These are phyloP conservation scores for Apiospora hydei DNA, from an alignment of 2,329 filamentous ascomycete species.

Conservation along the genomic window DNA sequence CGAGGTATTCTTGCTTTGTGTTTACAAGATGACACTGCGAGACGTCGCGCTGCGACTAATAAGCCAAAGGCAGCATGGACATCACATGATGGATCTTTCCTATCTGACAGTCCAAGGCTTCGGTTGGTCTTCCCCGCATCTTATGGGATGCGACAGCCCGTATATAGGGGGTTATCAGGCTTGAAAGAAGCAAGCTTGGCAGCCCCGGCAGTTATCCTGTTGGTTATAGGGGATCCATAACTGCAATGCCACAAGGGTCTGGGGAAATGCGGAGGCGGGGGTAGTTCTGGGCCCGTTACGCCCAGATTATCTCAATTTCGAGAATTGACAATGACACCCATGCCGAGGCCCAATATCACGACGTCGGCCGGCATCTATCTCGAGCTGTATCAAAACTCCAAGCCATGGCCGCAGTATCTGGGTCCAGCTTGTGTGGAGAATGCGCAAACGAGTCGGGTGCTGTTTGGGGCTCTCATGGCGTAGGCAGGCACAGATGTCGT, in stretches of 20 bases:
- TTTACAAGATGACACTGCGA: neutral
- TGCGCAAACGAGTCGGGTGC: neutral
- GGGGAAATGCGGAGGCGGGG: conserved; percentile 13
- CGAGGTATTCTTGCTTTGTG: neutral
- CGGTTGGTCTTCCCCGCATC: conserved; percentile 7
- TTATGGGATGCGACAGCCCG: neutral
- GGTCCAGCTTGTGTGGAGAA: neutral
- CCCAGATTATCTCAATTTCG: neutral
- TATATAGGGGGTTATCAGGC: conserved; percentile 8
- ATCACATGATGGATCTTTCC: neutral
- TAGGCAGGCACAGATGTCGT: neutral
- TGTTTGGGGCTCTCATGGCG: neutral
- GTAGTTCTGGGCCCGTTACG: neutral
- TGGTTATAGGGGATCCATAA: neutral
- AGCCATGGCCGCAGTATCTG: neutral
- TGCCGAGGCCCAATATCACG: neutral
- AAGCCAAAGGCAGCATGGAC: neutral
- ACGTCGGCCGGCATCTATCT: neutral
- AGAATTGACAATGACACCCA: neutral
- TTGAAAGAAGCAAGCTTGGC: conserved; percentile 12
- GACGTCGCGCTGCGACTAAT: neutral
- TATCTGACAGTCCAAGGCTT: neutral
- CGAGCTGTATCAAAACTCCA: too few species aligned
- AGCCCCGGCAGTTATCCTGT: conserved; percentile 4
- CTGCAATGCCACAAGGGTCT: conserved; percentile 4